phyloP scores from a whole-genome alignment of 2,329 filamentous ascomycete species.

The Epichloe festucae region DNA sequence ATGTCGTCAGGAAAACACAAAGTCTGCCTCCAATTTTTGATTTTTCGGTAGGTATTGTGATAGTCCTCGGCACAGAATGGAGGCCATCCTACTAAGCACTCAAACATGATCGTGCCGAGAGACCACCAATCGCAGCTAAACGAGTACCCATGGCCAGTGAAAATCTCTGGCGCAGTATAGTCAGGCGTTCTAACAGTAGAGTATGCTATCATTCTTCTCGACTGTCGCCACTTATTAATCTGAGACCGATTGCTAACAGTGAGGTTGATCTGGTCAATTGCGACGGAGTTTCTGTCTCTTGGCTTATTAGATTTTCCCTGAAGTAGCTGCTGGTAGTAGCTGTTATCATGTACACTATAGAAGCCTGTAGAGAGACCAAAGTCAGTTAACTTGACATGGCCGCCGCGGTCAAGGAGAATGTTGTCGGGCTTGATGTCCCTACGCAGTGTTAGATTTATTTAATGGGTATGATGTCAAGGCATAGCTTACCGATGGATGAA shows the following conservation, averaged over 20 bases:
- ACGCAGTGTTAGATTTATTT: too few relatives aligned
- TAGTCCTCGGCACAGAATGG: constrained; percentile 97
- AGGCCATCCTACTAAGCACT: constrained; percentile 96
- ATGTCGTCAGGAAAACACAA: constrained; percentile 96
- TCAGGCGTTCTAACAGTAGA: constrained; percentile 96
- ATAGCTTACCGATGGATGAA: constrained; percentile 86
- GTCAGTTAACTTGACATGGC: constrained; percentile 96
- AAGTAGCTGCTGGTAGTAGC: constrained; percentile 94
- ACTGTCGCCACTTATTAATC: constrained; percentile 98
- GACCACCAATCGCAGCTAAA: constrained; percentile 99
- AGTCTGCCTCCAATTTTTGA: constrained; percentile 94
- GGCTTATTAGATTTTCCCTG: constrained; percentile 59
- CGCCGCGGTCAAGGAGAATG: constrained; percentile 86
- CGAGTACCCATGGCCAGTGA: constrained; percentile 89
- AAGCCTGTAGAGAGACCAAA: constrained; percentile 97
- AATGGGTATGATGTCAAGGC: not conserved
- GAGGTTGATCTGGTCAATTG: constrained; percentile 93
- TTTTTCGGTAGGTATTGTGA: constrained; percentile 97
- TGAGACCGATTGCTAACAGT: constrained; percentile 95
- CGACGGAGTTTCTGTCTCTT: constrained; percentile 81
- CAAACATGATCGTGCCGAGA: constrained; percentile 97
- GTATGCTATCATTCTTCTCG: constrained; percentile 88
- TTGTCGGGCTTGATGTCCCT: constrained; percentile 85
- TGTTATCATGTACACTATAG: constrained; percentile 94
- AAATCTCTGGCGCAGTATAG: constrained; percentile 97